Conservation (phyloP, 148 eudicot species). For the Nyssa sinensis region DNA sequence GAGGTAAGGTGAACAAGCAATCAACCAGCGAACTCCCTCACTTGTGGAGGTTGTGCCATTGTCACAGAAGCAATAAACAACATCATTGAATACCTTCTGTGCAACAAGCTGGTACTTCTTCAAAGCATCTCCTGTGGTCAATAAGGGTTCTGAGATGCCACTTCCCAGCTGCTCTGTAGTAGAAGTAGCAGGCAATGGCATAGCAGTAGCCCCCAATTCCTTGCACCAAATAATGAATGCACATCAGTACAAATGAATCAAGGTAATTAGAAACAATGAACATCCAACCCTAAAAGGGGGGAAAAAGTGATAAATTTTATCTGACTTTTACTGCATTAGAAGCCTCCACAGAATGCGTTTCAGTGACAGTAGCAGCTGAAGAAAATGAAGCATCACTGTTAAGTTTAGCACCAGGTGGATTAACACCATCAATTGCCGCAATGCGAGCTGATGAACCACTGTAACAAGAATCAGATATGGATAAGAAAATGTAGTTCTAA, state of each 20-base stretch:
- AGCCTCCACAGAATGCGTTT: conserved; percentile 43
- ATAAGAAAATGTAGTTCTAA: not conserved
- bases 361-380: conserved; percentile 36
- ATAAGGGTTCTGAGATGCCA: conserved; percentile 49
- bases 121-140: conserved; percentile 71
- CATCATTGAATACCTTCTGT: conserved; percentile 46
- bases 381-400: conserved; percentile 30
- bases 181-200: conserved; percentile 33
- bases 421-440: conserved; percentile 38
- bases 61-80: not conserved
- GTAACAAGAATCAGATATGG: conserved; percentile 6
- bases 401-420: conserved; percentile 27
- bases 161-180: conserved; percentile 40
- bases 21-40: too few species aligned
- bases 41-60: too few species aligned
- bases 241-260: not conserved
- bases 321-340: conserved; percentile 42
- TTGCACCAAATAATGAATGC: conserved; percentile 17
- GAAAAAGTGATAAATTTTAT: not conserved
- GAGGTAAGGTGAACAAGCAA: too few species aligned
- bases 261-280: not conserved
- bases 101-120: conserved; percentile 70
- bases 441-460: conserved; percentile 43
- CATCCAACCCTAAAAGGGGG: too few species aligned
- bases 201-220: conserved; percentile 52